A percentile compares a stretch with the other conserved stretches of the same genome.
phyloP scores from a whole-genome alignment of 352 stramenopile species.

The Aphanomyces astaci region DNA sequence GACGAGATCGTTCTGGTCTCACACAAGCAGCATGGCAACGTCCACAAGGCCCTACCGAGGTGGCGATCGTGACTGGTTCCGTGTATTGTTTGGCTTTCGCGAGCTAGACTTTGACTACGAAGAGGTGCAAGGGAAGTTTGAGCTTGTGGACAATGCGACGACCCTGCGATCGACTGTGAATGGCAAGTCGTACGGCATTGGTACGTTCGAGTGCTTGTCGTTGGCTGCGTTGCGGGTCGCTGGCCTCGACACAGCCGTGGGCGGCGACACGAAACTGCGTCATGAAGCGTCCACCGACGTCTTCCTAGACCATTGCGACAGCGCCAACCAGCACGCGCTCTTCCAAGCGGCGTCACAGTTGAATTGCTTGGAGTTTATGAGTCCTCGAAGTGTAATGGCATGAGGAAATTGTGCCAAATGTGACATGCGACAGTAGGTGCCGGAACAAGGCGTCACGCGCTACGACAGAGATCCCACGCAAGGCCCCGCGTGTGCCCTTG shows the following conservation, averaged over 20 bases:
- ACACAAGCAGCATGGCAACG: too few species aligned
- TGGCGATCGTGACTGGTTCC: slow-evolving; percentile 20
- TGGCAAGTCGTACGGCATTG: not conserved
- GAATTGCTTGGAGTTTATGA: slow-evolving; percentile 31
- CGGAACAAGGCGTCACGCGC: slow-evolving; percentile 25
- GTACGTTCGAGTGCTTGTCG: slow-evolving; percentile 16
- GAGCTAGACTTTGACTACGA: slow-evolving; percentile 5
- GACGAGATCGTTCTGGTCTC: too few species aligned
- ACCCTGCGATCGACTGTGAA: not conserved
- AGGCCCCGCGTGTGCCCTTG: slow-evolving; percentile 28
- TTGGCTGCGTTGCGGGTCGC: not conserved
- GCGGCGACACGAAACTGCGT: not conserved
- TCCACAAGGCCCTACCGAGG: too few species aligned
- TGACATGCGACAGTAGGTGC: not conserved
- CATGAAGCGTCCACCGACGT: slow-evolving; percentile 10
- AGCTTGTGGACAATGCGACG: not conserved
- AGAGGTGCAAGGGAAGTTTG: slow-evolving; percentile 5
- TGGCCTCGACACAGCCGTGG: not conserved
- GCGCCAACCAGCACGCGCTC: not conserved
- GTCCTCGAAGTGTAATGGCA: slow-evolving; percentile 2
- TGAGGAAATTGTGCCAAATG: too few species aligned
- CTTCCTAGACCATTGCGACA: slow-evolving; percentile 12
- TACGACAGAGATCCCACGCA: slow-evolving; percentile 28
- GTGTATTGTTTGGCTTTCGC: slow-evolving; percentile 2
- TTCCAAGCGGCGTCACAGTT: slow-evolving; percentile 33